phyloP scores from a whole-genome alignment of 2,329 filamentous ascomycete genomes.

The Coniochaeta ligniaria region DNA sequence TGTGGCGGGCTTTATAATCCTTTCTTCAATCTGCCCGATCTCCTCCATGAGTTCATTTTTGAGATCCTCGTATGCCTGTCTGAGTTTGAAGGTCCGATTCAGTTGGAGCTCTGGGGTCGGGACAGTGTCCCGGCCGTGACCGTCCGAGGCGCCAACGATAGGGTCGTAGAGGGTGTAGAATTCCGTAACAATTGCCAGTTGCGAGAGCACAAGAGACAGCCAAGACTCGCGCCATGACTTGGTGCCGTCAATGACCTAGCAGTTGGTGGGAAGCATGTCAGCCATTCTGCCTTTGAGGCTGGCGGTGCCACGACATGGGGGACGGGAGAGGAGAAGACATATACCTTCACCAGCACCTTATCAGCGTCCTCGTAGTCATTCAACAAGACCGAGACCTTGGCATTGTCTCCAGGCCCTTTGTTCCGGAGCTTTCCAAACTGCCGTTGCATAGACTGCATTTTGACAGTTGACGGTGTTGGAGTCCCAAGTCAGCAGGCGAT shows the following conservation, averaged over 20 bases:
- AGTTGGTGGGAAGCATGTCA: conserved; percentile 1
- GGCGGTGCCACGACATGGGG: not conserved
- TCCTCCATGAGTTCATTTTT: conserved; percentile 66
- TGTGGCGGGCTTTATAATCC: conserved; percentile 62
- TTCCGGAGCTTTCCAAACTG: conserved; percentile 67
- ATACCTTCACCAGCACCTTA: conserved; percentile 63
- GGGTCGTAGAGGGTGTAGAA: conserved; percentile 71
- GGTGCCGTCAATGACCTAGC: conserved; percentile 66
- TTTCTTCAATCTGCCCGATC: conserved; percentile 60
- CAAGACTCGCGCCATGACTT: conserved; percentile 74
- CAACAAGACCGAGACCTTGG: conserved; percentile 66
- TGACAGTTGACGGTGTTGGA: conserved; percentile 11
- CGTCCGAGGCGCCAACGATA: conserved; percentile 59
- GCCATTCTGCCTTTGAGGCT: not conserved
- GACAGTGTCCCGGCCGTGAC: conserved; percentile 44
- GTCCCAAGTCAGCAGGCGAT: not conserved
- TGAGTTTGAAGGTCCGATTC: conserved; percentile 56
- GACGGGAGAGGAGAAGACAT: conserved; percentile 6
- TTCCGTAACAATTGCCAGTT: conserved; percentile 58
- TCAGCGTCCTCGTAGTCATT: conserved; percentile 78
- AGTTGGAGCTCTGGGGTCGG: conserved; percentile 57
- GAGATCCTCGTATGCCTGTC: conserved; percentile 62
- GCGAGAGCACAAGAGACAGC: conserved; percentile 62
- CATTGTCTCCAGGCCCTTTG: conserved; percentile 64
- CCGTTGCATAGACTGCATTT: conserved; percentile 66